Evolutionary conservation across 768 basidiomycete species (phyloP).

Genomic region (Amanita muscaria): DNA sequence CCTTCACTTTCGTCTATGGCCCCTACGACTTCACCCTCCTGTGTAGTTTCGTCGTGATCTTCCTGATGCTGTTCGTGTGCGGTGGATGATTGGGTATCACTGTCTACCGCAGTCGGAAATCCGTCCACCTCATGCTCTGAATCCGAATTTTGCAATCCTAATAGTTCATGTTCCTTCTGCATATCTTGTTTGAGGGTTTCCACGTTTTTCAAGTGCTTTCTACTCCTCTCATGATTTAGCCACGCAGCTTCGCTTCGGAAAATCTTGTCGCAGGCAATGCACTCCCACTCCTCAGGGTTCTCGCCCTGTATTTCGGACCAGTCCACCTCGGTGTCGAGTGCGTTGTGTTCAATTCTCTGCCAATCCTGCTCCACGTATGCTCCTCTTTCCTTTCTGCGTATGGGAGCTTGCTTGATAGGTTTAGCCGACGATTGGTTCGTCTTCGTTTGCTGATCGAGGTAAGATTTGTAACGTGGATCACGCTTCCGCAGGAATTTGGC

Average conservation of each 20-base stretch:
- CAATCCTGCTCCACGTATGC: conserved; percentile 81
- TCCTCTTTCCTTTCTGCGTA: conserved; percentile 24
- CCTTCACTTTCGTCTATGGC: not conserved
- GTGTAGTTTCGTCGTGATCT: not conserved
- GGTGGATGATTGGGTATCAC: too few relatives aligned
- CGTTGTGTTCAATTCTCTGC: conserved; percentile 54
- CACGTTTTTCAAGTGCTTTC: conserved; percentile 87
- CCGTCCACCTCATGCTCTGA: not conserved
- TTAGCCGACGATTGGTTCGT: conserved; percentile 21
- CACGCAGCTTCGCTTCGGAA: conserved; percentile 92
- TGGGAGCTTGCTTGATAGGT: conserved; percentile 19
- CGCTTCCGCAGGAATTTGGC: conserved; percentile 74
- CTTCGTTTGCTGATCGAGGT: conserved; percentile 43
- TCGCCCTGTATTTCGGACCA: conserved; percentile 68
- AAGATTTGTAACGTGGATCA: conserved; percentile 77
- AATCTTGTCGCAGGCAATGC: conserved; percentile 86
- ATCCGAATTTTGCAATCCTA: conserved; percentile 38
- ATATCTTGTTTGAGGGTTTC: conserved; percentile 72
- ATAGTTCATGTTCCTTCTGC: conserved; percentile 58
- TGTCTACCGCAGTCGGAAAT: too few relatives aligned
- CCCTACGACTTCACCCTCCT: not conserved
- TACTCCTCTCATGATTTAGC: conserved; percentile 93
- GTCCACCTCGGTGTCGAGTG: conserved; percentile 53
- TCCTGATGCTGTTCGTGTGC: not conserved
- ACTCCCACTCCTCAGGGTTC: conserved; percentile 82